Conservation (phyloP, 2,329 filamentous ascomycete genomes). For the Helotiales sp. region DNA sequence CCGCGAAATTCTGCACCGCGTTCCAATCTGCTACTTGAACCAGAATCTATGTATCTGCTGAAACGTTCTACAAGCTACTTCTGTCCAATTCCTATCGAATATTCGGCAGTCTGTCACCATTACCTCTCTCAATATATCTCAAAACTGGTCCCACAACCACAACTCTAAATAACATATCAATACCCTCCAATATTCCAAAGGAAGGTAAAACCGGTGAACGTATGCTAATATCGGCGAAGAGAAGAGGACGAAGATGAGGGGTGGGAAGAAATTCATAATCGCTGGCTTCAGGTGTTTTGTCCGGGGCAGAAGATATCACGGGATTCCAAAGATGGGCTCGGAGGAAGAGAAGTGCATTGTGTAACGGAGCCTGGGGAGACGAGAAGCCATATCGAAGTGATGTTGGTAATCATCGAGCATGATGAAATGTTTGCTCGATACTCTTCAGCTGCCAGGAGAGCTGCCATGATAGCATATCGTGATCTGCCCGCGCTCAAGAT, state of each 20-base stretch:
- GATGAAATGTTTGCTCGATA: too few relatives aligned
- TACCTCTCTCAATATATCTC: too few relatives aligned
- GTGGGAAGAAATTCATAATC: not conserved
- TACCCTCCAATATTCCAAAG: not conserved
- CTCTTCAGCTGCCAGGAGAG: too few relatives aligned
- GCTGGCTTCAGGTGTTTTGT: not conserved
- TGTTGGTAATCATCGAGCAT: not conserved
- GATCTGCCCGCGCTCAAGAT: too few relatives aligned
- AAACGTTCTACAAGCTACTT: constrained; percentile 12
- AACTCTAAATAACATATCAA: too few relatives aligned
- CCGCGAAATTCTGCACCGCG: not conserved
- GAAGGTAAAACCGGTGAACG: not conserved
- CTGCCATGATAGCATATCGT: too few relatives aligned
- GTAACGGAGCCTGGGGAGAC: not conserved
- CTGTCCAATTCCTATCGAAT: constrained; percentile 2
- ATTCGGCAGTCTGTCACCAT: too few relatives aligned
- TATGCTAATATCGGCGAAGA: not conserved
- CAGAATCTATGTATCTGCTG: constrained; percentile 9
- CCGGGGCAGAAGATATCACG: too few relatives aligned
- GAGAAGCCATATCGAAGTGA: not conserved
- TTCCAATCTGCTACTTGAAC: constrained; percentile 3
- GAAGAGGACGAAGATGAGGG: not conserved
- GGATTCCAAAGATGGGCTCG: too few relatives aligned
- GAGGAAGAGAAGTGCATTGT: not conserved
- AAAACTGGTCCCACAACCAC: too few relatives aligned